Conservation (phyloP, 768 basidiomycete genomes). For the Boletus subcaerulescens region DNA sequence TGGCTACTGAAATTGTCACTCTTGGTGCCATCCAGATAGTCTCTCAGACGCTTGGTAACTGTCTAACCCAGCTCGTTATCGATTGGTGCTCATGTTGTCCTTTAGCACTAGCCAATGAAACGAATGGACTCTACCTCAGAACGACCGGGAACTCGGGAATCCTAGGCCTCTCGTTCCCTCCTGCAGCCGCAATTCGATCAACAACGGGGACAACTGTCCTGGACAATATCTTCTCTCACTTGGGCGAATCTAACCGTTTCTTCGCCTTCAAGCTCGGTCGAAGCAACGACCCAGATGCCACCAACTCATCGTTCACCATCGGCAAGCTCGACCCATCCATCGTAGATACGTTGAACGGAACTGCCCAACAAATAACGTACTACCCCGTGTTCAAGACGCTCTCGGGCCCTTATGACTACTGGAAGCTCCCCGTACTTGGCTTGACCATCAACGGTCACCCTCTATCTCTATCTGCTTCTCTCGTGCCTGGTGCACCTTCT, state of each 20-base stretch:
- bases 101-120: conserved; percentile 45
- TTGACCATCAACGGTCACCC: conserved; percentile 43
- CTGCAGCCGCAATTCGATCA: conserved; percentile 43
- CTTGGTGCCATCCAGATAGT: conserved; percentile 45
- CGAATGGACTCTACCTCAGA: conserved; percentile 42
- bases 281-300: conserved; percentile 15
- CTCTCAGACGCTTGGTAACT: conserved; percentile 47
- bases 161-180: conserved; percentile 51
- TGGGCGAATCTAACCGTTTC: conserved; percentile 41
- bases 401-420: conserved; percentile 46
- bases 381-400: conserved; percentile 40
- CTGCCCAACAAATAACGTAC: conserved; percentile 32
- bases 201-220: conserved; percentile 45
- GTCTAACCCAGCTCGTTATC: not conserved
- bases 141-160: conserved; percentile 52
- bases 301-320: conserved; percentile 48
- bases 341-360: conserved; percentile 24
- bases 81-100: not conserved
- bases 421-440: conserved; percentile 50
- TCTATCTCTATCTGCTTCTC: conserved; percentile 44
- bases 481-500: conserved; percentile 37
- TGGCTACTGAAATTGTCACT: conserved; percentile 45
- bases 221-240: conserved; percentile 44
- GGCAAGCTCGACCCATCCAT: conserved; percentile 43
- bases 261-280: conserved; percentile 52